A percentile compares a stretch with the other conserved stretches of the same genome.
Conservation (phyloP, 441 rosid genomes). For the Mallotus japonicus region DNA sequence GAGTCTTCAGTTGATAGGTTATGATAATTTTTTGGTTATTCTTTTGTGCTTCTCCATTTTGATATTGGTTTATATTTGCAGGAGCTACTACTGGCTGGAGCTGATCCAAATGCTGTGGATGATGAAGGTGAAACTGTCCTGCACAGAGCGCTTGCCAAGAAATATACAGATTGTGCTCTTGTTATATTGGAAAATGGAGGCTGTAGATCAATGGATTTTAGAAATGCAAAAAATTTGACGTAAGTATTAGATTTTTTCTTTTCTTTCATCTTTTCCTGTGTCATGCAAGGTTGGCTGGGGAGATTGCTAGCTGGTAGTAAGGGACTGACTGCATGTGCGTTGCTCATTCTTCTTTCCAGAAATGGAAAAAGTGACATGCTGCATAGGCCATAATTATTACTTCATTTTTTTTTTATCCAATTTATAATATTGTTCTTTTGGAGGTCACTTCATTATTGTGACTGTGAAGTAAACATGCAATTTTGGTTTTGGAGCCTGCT, state of each 20-base stretch:
- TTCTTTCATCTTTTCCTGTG: not conserved
- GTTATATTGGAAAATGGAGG: conserved; percentile 94
- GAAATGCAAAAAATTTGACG: conserved; percentile 81
- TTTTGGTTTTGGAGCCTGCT: not conserved
- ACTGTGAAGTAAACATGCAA: not conserved
- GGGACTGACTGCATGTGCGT: not conserved
- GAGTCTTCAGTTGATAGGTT: conserved; percentile 39
- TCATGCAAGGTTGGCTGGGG: not conserved
- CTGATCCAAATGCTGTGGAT: conserved; percentile 99
- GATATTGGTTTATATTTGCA: conserved; percentile 34
- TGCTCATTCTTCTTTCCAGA: not conserved
- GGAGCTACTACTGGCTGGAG: conserved; percentile 97
- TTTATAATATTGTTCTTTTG: not conserved
- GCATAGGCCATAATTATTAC: not conserved
- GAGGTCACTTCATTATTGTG: not conserved
- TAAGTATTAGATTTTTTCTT: conserved; percentile 37
- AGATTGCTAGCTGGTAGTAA: not conserved
- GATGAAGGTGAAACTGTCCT: conserved; percentile 99
- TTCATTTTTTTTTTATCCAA: not conserved
- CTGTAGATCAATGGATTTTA: conserved; percentile 76
- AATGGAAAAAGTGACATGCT: not conserved
- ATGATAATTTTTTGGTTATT: conserved; percentile 8
- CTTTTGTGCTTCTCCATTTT: conserved; percentile 15
- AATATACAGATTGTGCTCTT: conserved; percentile 90
- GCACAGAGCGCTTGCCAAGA: conserved; percentile 88